Percentiles rank a stretch among this genome's conserved stretches.
phyloP scores from a whole-genome alignment of 257 asterid genomes.

The Gynochthodes officinalis region DNA sequence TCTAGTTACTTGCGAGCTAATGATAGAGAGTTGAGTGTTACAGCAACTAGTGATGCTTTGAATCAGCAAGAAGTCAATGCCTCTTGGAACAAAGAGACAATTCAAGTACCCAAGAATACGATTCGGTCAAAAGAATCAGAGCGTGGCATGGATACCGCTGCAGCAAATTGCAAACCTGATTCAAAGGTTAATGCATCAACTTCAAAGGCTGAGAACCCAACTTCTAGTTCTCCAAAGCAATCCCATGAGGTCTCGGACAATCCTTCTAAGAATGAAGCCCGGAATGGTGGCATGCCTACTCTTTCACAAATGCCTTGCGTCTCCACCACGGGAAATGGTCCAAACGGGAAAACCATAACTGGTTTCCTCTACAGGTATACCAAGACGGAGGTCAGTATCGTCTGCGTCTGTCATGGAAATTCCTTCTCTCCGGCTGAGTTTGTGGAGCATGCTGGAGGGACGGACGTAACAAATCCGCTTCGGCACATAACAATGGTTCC shows the following conservation, averaged over 20 bases:
- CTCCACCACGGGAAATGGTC: slow-evolving; percentile 65
- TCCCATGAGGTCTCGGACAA: neutral
- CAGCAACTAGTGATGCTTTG: neutral
- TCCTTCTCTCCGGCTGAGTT: slow-evolving; percentile 63
- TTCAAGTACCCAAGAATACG: neutral
- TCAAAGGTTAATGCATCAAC: neutral
- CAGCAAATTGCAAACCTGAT: neutral
- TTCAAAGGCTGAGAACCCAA: neutral
- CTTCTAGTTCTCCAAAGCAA: slow-evolving; percentile 8
- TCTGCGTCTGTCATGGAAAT: slow-evolving; percentile 65
- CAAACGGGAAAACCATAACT: slow-evolving; percentile 55
- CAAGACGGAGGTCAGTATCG: slow-evolving; percentile 44
- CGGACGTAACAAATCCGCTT: slow-evolving; percentile 44
- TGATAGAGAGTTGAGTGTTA: slow-evolving; percentile 5
- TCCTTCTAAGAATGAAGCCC: slow-evolving; percentile 16
- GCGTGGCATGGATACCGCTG: neutral
- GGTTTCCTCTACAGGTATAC: slow-evolving; percentile 58
- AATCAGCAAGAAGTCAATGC: slow-evolving; percentile 14
- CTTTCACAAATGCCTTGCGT: slow-evolving; percentile 50
- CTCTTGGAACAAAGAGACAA: slow-evolving; percentile 1
- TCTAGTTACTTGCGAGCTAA: slow-evolving; percentile 23
- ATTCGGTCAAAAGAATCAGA: neutral
- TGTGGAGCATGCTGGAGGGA: slow-evolving; percentile 76
- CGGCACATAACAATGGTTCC: slow-evolving; percentile 57
- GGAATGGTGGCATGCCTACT: neutral